These are phyloP conservation scores for Arabidopsis hybrid DNA, from an alignment of 441 rosid species.

Conservation along the genomic window DNA sequence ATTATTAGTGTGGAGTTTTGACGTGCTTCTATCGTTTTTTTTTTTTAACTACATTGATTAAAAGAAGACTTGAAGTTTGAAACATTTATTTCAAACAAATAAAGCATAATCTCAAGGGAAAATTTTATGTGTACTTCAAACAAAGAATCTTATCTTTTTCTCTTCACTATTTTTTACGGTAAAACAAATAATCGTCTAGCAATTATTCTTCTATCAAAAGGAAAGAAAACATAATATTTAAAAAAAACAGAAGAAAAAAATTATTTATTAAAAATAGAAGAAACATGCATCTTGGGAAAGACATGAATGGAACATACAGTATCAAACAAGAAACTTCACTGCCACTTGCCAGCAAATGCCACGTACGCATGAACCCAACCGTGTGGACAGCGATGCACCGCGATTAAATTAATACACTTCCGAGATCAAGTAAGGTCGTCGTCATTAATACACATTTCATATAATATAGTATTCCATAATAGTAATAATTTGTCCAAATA, in stretches of 20 bases:
- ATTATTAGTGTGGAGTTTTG: slow-evolving; percentile 28
- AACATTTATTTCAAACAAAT: slow-evolving; percentile 4
- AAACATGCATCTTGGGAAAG: slow-evolving; percentile 45
- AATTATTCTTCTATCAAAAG: neutral
- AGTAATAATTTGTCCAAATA: neutral
- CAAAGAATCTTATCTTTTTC: slow-evolving; percentile 8
- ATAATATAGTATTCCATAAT: neutral
- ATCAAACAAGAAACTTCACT: slow-evolving; percentile 45
- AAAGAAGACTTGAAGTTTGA: neutral
- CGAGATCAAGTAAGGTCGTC: slow-evolving; percentile 18
- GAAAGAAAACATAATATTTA: neutral
- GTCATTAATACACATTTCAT: slow-evolving; percentile 5
- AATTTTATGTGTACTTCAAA: neutral
- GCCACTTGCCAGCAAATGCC: slow-evolving; percentile 45
- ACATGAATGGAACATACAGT: slow-evolving; percentile 41
- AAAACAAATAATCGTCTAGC: neutral
- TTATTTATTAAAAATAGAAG: neutral
- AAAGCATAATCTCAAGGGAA: neutral
- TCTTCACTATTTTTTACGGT: neutral
- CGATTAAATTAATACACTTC: slow-evolving; percentile 24
- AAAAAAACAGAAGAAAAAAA: neutral
- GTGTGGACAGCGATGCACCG: slow-evolving; percentile 51
- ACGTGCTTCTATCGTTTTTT: slow-evolving; percentile 1
- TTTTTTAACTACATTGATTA: neutral
- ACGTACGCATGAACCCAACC: slow-evolving; percentile 43